Conservation (phyloP, 345 rosid genomes). For the Citrus reticulata region DNA sequence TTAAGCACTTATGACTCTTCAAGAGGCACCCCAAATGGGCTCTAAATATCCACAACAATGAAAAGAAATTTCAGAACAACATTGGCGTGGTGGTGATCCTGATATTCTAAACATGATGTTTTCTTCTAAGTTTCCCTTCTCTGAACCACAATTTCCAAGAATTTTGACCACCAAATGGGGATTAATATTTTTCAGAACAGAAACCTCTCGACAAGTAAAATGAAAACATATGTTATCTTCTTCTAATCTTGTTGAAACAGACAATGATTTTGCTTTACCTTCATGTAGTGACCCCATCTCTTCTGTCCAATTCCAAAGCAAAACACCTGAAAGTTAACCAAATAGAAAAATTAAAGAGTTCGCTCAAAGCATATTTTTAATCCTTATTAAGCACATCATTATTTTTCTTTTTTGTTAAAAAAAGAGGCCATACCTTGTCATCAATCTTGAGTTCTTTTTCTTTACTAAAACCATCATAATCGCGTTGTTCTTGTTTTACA, state of each 20-base stretch:
- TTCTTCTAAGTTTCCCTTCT: not conserved
- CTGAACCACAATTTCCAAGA: not conserved
- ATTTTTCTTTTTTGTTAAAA: no score
- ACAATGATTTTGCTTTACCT: conserved; percentile 1
- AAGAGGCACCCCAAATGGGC: no score
- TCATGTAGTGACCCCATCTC: not conserved
- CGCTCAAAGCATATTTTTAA: not conserved
- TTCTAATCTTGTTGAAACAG: not conserved
- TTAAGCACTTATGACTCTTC: no score
- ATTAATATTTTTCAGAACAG: not conserved
- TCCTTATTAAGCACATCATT: not conserved
- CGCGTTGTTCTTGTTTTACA: not conserved
- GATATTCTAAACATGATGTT: no score
- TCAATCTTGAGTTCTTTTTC: not conserved
- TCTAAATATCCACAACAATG: not conserved
- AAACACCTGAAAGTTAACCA: not conserved
- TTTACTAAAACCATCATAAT: not conserved
- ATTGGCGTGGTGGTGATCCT: not conserved
- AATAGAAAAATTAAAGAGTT: not conserved
- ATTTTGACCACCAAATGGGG: not conserved
- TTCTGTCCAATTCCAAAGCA: not conserved
- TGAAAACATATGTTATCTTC: not conserved
- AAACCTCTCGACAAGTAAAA: not conserved
- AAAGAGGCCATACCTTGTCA: not conserved
- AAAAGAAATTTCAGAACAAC: not conserved